Evolutionary conservation across 176 grass and related monocot species (phyloP), one percentile per base, ranked within the genome.

Genomic region (Cenchrus fungigraminus): DNA sequence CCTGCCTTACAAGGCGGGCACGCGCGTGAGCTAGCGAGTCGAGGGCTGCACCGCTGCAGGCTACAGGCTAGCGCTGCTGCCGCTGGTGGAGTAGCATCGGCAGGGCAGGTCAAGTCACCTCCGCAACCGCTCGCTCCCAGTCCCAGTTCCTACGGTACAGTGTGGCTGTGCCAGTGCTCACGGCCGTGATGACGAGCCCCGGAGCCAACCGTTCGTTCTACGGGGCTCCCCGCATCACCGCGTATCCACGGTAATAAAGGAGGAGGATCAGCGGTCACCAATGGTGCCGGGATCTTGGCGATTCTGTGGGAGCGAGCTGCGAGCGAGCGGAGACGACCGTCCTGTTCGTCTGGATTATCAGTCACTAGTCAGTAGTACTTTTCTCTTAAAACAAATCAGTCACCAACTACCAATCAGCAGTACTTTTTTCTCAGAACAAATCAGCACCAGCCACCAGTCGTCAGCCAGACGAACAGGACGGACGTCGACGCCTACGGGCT

Each of bases 51-150:
- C 22, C 22, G 22, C 22, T 25, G 13, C 51, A 19, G 54, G 4
- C 59, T 9, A 43, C 15, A 19, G 22, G 17, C 42, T 83, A 43
- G 57, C 2, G 29, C 51, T 83, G 56, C 70, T 4, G 29, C 51
- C 22, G 9, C 73, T 47, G 44, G 32, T 40, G 16, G 4, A 25
- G 6, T 54, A n/a, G 53, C 70, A 54, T 31, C 66, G 56, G 32
- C 55, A 63, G 37, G 56, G 32, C 55, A 63, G 37, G 84, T 74
- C 76, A 45, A 45, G 68, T 73, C 84, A 64, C 47, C 57, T 77
- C 63, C 28, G 19, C 4, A 40, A 52, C 50, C 0, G 16, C 66
- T 4, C 3, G 1, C 19, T 10, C 49, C 14, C 29, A 32, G 31
- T 68, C 34, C 16, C 29, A 32, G 31, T 68, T 14, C 16, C 37